Conservation (phyloP, 176 grass and related monocot genomes). For the Ananas comosus region DNA sequence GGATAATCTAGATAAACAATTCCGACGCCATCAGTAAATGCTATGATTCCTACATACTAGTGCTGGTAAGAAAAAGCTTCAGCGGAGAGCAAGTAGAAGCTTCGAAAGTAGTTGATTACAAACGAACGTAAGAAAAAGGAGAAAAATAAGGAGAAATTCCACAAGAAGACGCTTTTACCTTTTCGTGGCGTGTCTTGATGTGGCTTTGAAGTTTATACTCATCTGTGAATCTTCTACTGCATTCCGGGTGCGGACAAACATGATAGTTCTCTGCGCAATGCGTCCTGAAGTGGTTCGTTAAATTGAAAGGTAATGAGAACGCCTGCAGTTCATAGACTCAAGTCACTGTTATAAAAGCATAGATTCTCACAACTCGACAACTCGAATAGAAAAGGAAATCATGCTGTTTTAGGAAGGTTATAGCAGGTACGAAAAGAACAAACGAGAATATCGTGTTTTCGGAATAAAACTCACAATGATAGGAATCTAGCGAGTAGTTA, state of each 20-base stretch:
- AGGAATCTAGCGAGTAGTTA: background rate
- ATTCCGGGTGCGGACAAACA: conserved; percentile 65
- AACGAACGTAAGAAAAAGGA: background rate
- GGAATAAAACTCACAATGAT: background rate
- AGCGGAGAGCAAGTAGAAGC: background rate
- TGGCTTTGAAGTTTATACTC: conserved; percentile 89
- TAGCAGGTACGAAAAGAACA: background rate
- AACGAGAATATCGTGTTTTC: background rate
- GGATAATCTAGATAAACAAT: background rate
- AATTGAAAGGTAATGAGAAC: conserved; percentile 97
- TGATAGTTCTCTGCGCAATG: conserved; percentile 93
- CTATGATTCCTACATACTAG: background rate
- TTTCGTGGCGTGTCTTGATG: conserved; percentile 73
- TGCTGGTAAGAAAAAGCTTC: background rate
- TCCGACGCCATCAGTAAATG: background rate
- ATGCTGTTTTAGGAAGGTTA: background rate
- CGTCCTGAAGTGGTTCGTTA: conserved; percentile 84
- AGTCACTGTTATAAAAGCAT: too few relatives aligned
- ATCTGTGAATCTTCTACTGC: conserved; percentile 77
- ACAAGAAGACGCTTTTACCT: conserved; percentile 31
- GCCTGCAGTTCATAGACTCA: conserved; percentile 46
- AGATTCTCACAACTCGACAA: background rate
- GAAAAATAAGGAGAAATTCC: background rate
- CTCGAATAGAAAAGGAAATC: background rate
- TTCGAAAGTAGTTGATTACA: background rate